phyloP scores from a whole-genome alignment of 75 land plant genomes.

The Pinus taeda region DNA sequence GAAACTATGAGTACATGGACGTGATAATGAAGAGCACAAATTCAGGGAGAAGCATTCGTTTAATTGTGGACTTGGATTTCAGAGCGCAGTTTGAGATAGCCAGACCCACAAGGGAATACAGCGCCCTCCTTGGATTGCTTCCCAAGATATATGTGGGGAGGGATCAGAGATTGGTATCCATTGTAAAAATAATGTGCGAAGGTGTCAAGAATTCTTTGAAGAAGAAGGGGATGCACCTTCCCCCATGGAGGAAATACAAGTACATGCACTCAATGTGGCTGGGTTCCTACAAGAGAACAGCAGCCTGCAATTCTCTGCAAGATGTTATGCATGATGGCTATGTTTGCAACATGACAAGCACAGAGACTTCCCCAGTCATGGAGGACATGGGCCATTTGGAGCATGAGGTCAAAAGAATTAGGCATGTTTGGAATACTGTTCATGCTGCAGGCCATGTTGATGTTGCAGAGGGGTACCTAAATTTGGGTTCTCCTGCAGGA shows the following conservation, averaged over 20 bases:
- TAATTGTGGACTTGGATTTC: slow-evolving; percentile 20
- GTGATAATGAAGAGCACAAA: slow-evolving; percentile 5
- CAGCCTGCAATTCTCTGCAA: no score
- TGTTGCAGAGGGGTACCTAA: no score
- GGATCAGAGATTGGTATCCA: neutral
- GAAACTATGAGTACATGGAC: slow-evolving; percentile 18
- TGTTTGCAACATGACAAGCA: no score
- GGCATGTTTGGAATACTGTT: no score
- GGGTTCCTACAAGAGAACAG: neutral
- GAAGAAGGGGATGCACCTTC: neutral
- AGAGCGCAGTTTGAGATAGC: slow-evolving; percentile 22
- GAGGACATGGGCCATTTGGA: no score
- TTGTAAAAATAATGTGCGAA: neutral
- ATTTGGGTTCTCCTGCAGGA: no score
- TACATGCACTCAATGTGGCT: neutral
- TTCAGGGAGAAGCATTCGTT: neutral
- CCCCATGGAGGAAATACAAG: neutral
- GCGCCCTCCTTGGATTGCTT: neutral
- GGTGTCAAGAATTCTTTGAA: neutral
- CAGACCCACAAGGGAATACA: slow-evolving; percentile 10
- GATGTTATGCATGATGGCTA: no score
- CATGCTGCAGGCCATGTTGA: no score
- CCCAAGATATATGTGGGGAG: slow-evolving; percentile 11
- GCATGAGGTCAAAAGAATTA: no score
- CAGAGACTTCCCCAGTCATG: no score